Evolutionary conservation across 345 rosid species (phyloP).

Genomic region (Arabidopsis arenosa): DNA sequence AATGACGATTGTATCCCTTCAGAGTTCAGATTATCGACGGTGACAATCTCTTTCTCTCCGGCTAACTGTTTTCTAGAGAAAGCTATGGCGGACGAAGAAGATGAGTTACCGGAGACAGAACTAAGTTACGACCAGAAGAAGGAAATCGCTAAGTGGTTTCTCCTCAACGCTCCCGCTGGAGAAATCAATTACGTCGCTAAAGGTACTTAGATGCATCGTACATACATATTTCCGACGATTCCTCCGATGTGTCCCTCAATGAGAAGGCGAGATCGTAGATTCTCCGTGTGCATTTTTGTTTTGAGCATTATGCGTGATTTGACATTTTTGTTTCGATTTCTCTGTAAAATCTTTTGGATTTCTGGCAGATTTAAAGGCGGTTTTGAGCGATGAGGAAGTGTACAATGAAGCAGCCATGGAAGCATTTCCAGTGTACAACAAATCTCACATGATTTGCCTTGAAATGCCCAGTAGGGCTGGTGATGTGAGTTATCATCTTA

Average conservation of each 20-base stretch:
- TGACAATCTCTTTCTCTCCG: slow-evolving; percentile 32
- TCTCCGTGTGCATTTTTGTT: not conserved
- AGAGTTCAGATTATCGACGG: slow-evolving; percentile 47
- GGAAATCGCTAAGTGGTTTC: slow-evolving; percentile 99
- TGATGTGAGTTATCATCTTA: slow-evolving; percentile 60
- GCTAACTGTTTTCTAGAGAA: slow-evolving; percentile 9
- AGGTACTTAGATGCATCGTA: slow-evolving; percentile 51
- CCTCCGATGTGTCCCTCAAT: slow-evolving; percentile 8
- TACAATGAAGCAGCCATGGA: slow-evolving; percentile 81
- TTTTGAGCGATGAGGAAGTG: slow-evolving; percentile 68
- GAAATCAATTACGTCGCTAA: slow-evolving; percentile 97
- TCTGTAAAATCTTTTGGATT: not conserved
- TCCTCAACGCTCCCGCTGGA: slow-evolving; percentile 92
- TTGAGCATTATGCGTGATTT: slow-evolving; percentile 12
- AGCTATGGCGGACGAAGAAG: slow-evolving; percentile 66
- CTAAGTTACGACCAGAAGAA: slow-evolving; percentile 75
- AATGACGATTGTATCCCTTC: slow-evolving; percentile 40
- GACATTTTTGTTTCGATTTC: slow-evolving; percentile 6
- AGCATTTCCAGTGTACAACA: slow-evolving; percentile 83
- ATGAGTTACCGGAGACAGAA: slow-evolving; percentile 53
- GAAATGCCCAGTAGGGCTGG: slow-evolving; percentile 69
- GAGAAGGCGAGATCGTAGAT: not conserved
- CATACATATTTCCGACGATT: not conserved
- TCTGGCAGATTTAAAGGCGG: slow-evolving; percentile 73
- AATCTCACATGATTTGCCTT: slow-evolving; percentile 90